Evolutionary conservation across 2,329 filamentous ascomycete species (phyloP).

Genomic region (Pseudogymnoascus verrucosus): DNA sequence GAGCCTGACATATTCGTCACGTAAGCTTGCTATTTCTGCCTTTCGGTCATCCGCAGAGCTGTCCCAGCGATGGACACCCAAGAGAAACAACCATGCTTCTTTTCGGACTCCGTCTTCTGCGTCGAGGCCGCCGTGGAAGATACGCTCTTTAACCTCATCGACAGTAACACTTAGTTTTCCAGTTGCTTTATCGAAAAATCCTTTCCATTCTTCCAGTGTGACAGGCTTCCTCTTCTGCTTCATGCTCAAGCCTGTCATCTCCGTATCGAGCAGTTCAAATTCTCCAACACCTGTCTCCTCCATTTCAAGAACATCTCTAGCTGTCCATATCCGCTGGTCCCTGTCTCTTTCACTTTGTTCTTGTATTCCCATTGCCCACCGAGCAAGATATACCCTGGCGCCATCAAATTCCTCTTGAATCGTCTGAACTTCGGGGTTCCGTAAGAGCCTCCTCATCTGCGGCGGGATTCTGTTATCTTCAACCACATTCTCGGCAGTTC

Average conservation of each 20-base stretch:
- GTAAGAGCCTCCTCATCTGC: slow-evolving; percentile 74
- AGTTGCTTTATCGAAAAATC: slow-evolving; percentile 70
- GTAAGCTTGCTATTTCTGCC: slow-evolving; percentile 71
- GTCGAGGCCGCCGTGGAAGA: slow-evolving; percentile 90
- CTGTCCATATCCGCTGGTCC: slow-evolving; percentile 85
- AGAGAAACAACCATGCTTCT: slow-evolving; percentile 90
- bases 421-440: slow-evolving; percentile 89
- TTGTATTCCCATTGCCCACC: slow-evolving; percentile 98
- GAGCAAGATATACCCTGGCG: slow-evolving; percentile 83
- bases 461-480: slow-evolving; percentile 89
- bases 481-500: slow-evolving; percentile 83
- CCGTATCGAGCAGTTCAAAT: slow-evolving; percentile 84
- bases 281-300: slow-evolving; percentile 93
- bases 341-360: slow-evolving; percentile 90
- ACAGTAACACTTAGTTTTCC: slow-evolving; percentile 71
- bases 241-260: slow-evolving; percentile 63
- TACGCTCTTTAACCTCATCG: slow-evolving; percentile 92
- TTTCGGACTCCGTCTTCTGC: slow-evolving; percentile 87
- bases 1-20: slow-evolving; percentile 88
- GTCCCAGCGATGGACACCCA: slow-evolving; percentile 91
- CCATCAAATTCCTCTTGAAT: slow-evolving; percentile 97
- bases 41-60: slow-evolving; percentile 79
- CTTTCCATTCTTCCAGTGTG: slow-evolving; percentile 79
- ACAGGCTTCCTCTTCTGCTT: slow-evolving; percentile 72
- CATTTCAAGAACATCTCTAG: slow-evolving; percentile 82